Evolutionary conservation across 345 rosid species (phyloP).

Genomic region (Salix purpurea): DNA sequence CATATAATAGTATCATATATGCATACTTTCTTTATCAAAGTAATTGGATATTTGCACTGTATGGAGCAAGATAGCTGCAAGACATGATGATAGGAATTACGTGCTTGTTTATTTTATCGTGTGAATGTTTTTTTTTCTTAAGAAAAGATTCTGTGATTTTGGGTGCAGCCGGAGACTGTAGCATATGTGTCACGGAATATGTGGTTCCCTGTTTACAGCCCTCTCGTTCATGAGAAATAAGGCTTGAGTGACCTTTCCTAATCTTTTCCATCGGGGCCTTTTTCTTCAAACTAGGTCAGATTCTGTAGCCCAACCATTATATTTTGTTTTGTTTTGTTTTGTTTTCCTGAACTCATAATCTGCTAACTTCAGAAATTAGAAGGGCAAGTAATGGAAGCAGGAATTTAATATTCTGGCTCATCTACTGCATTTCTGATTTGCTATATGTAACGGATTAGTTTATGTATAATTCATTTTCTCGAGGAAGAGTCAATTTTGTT

Average conservation of each 20-base stretch:
- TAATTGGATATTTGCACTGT: background rate
- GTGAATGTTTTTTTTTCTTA: background rate
- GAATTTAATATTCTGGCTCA: background rate
- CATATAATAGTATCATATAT: background rate
- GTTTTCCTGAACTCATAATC: background rate
- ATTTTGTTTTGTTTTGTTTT: background rate
- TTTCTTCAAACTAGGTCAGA: background rate
- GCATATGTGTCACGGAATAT: constrained; percentile 54
- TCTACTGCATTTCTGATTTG: background rate
- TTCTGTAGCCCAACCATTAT: background rate
- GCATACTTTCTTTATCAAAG: background rate
- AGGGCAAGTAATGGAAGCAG: background rate
- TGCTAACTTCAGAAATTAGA: constrained; percentile 4
- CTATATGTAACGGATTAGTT: background rate
- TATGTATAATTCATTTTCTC: background rate
- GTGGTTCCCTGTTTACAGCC: constrained; percentile 94
- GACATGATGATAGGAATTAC: background rate
- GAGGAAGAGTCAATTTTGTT: background rate
- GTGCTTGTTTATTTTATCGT: background rate
- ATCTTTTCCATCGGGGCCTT: background rate
- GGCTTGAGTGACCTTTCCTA: background rate
- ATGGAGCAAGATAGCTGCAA: background rate
- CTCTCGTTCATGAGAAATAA: constrained; percentile 90
- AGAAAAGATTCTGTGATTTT: background rate
- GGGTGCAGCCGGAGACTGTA: constrained; percentile 80